Conservation (phyloP, 345 rosid genomes). For the Turritis glabra region DNA sequence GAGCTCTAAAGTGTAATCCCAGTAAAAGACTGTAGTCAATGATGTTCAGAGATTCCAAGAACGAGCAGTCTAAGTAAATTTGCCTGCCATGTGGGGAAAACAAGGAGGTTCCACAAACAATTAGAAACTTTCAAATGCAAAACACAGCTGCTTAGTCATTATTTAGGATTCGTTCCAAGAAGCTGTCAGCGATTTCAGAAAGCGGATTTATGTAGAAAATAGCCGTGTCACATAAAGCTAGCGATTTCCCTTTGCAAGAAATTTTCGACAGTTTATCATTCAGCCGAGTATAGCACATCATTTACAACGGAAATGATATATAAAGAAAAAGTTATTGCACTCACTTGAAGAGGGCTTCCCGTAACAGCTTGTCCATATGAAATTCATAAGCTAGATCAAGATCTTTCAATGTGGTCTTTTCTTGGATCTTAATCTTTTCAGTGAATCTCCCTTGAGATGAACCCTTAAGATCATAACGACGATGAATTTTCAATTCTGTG, state of each 20-base stretch:
- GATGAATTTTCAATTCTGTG: constrained; percentile 90
- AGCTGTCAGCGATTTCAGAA: not conserved
- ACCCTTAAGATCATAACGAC: constrained; percentile 91
- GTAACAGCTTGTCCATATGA: constrained; percentile 84
- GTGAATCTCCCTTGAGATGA: constrained; percentile 84
- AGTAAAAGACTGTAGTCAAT: constrained; percentile 87
- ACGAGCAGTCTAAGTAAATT: constrained; percentile 63
- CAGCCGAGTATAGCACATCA: constrained; percentile 1
- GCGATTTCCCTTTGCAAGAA: not conserved
- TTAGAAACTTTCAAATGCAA: constrained; percentile 1
- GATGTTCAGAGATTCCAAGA: constrained; percentile 79
- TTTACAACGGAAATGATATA: not conserved
- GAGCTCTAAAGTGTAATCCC: constrained; percentile 88
- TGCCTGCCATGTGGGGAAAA: constrained; percentile 53
- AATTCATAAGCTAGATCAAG: constrained; percentile 77
- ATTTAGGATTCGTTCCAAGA: constrained; percentile 4
- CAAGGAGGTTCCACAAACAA: constrained; percentile 8
- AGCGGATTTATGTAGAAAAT: not conserved
- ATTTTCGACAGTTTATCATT: not conserved
- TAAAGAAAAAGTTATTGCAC: constrained; percentile 13
- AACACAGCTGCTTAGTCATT: constrained; percentile 1
- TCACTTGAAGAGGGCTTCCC: constrained; percentile 81
- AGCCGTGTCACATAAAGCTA: not conserved
- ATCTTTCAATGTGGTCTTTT: constrained; percentile 84
- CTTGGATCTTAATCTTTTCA: constrained; percentile 59